A percentile compares a stretch with the other conserved stretches of the same genome.
phyloP scores from a whole-genome alignment of 768 basidiomycete genomes.

The Gloeostereum incarnatum region DNA sequence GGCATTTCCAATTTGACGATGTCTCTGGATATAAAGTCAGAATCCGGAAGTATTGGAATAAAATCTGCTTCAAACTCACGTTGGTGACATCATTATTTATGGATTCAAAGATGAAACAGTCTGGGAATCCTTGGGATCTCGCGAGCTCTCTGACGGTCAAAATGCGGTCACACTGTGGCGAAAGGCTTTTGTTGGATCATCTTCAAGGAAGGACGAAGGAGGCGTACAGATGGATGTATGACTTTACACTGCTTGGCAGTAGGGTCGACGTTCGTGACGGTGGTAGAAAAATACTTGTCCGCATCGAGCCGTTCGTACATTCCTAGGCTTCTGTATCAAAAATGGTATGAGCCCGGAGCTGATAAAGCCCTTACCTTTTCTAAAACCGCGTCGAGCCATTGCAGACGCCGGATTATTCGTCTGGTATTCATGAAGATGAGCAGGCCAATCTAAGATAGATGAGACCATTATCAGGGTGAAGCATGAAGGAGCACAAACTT shows the following conservation, averaged over 20 bases:
- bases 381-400: not conserved
- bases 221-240: constrained; percentile 33
- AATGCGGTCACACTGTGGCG: constrained; percentile 36
- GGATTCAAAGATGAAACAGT: constrained; percentile 32
- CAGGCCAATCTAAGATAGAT: not conserved
- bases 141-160: constrained; percentile 44
- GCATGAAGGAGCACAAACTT: not conserved
- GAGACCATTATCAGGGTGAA: not conserved
- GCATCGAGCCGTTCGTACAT: not conserved
- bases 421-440: not conserved
- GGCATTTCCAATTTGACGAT: not conserved
- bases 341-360: not conserved
- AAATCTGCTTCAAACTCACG: too few relatives aligned
- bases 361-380: not conserved
- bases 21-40: too few relatives aligned
- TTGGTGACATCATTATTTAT: constrained; percentile 24
- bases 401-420: not conserved
- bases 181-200: too few relatives aligned
- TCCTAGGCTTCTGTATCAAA: not conserved
- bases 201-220: too few relatives aligned
- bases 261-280: constrained; percentile 41
- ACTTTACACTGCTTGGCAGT: constrained; percentile 40
- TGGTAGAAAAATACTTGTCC: constrained; percentile 26
- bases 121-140: constrained; percentile 45
- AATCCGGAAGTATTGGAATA: too few relatives aligned